Evolutionary conservation across 192 early-diverging fungal genomes (phyloP), one percentile per base, ranked within the genome.

Genomic region (Dissophora globulifera): DNA sequence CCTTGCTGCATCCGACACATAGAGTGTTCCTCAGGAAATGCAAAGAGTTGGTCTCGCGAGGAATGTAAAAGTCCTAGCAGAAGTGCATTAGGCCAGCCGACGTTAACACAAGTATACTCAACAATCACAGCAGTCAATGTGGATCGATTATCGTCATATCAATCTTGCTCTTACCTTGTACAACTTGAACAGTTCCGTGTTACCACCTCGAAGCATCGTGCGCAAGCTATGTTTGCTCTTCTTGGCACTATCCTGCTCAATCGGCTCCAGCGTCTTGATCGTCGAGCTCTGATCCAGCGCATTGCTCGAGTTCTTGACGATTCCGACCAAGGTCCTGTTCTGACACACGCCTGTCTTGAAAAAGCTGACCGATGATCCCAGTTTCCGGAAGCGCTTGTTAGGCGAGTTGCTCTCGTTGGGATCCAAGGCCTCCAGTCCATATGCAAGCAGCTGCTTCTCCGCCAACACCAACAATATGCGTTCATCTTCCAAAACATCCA

Each of bases 1-100:
- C 96, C 62, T 94, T 93, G 23, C 85, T 83, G 75, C 94, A 95
- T 19, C 95, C 96, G 6, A 98, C 91, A 79, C 92, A 95, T 22
- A 98, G 82, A 32, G 90, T 92, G 23, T 90, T 93, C 26, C 89
- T 89, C 65, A 96, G 81, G 55, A 93, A 94, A 67, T 96, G 91
- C 58, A 98, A 83, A 13, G 92, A 93, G 26, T 84, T 90, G 22
- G 93, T 87, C 85, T 97, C 95, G 29, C 92, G 86, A 10, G 95
- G 94, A 74, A 97, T 93, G 72, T 97, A 98, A 64, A 95, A 92
- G 67, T 98, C 94, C 85, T 94, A 85, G 9, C 10, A 23, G 10
- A 20, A 32, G 8, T 6, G 57, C 11, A 46, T 17, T 31, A 59
- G 35, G 13, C n/a, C n/a, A n/a, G n/a, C n/a, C n/a, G n/a, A n/a